These are phyloP conservation scores for Entoloma clypeatum DNA, from an alignment of 1,284 basidiomycete genomes.

Conservation along the genomic window DNA sequence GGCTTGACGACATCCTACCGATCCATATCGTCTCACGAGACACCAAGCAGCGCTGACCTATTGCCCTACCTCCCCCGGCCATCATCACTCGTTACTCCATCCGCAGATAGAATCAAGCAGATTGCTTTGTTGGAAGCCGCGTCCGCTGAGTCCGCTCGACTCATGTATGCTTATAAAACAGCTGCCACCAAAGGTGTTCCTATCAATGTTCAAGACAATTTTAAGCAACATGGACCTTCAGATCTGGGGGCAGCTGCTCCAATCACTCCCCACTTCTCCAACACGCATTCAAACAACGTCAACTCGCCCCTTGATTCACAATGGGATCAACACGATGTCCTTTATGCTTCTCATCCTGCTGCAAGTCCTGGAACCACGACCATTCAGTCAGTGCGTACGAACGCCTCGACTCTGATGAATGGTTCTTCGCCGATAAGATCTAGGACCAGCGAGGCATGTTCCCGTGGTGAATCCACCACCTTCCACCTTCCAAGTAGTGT, in stretches of 20 bases:
- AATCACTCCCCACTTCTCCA: not conserved
- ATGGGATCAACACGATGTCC: not conserved
- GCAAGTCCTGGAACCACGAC: not conserved
- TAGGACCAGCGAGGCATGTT: constrained; percentile 54
- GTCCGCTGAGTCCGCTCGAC: constrained; percentile 64
- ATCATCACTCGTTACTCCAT: constrained; percentile 39
- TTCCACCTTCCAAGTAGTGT: constrained; percentile 31
- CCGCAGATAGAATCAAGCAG: constrained; percentile 63
- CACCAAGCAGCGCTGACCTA: constrained; percentile 51
- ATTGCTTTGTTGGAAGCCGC: constrained; percentile 72
- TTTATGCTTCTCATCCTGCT: constrained; percentile 7
- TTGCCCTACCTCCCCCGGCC: constrained; percentile 60
- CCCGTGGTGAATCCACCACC: constrained; percentile 36
- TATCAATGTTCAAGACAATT: constrained; percentile 11
- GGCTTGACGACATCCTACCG: constrained; percentile 16
- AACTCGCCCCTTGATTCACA: not conserved
- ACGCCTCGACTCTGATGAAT: not conserved
- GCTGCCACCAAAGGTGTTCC: constrained; percentile 14
- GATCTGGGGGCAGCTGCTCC: constrained; percentile 20
- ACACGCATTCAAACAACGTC: not conserved
- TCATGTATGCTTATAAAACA: constrained; percentile 33
- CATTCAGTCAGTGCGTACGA: not conserved
- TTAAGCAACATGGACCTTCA: constrained; percentile 16
- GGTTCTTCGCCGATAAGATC: constrained; percentile 57
- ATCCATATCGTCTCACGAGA: constrained; percentile 27